Base-by-base conservation (phyloP, 164 flowering plant species). In the Nelumbo lutea region DNA sequence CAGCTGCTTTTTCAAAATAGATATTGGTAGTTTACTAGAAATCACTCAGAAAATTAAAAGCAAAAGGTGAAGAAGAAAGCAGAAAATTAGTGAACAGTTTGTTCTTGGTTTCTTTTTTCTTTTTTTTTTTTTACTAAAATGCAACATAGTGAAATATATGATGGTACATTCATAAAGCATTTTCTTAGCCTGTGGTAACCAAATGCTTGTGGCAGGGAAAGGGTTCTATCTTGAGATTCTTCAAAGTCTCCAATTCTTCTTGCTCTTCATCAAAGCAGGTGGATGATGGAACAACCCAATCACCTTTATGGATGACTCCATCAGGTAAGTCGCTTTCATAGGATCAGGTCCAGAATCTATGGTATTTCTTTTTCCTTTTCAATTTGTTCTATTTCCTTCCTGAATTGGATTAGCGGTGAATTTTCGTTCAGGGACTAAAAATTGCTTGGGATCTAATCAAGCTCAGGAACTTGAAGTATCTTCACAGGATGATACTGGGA, bases 221-320 rank as follows among this genome's bases (percentile, higher is more conserved):
- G 48, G 46, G 75, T 71, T 85, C 94, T 70, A 87, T 90, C 48
- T 72, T 69, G 61, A 84, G 78, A 71, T 90, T 84, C 70, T 88
- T 88, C 61, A 81, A 79, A 61, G 80, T 80, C 56, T 73, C 65
- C 61, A 47, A 78, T 74, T 69, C 82, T 72, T 72, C 82, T 47
- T 62, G 47, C 69, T 74, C 79, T 65, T 68, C 80, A 66, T 64
- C 77, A 58, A 79, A 78, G 62, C 75, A 68, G 43, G 64, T 58
- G 53, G 6, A 42, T 51, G 80, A 74, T 65, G 75, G 14, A 48
- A 42, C 27, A 4, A 66, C 40, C 48, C 66, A 67, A 63, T 79
- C 73, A 65, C 56, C 77, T 72, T 44, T 64, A 38, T 68, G 70
- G 9, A 43, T 64, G 9, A 72, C 86, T 47, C 67, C 78, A 7